phyloP scores from a whole-genome alignment of 148 eudicot species.

The Camellia sinensis region DNA sequence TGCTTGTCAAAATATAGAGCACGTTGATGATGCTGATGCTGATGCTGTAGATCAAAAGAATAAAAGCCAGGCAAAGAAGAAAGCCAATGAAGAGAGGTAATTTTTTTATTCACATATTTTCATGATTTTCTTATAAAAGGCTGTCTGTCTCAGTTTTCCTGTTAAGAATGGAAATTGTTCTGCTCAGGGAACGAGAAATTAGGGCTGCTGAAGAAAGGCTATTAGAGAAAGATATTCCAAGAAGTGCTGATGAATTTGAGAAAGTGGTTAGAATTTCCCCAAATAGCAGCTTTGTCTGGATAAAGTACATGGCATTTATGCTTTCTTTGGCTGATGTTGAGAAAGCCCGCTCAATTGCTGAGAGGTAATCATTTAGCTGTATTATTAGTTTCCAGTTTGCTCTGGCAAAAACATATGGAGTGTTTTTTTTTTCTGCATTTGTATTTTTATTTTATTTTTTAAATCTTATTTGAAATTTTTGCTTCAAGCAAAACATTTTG shows the following conservation, averaged over 20 bases:
- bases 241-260: conserved; percentile 81
- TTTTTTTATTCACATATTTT: neutral
- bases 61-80: conserved; percentile 57
- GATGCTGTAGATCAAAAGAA: conserved; percentile 48
- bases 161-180: neutral
- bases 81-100: conserved; percentile 70
- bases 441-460: neutral
- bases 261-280: conserved; percentile 70
- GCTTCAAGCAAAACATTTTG: neutral
- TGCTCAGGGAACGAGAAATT: conserved; percentile 69
- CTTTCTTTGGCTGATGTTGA: conserved; percentile 72
- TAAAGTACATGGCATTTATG: conserved; percentile 82
- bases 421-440: no score
- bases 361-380: conserved; percentile 47
- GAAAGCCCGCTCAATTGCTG: conserved; percentile 86
- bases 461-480: neutral
- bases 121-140: neutral
- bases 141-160: neutral
- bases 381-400: neutral
- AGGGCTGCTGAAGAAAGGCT: conserved; percentile 88
- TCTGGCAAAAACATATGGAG: neutral
- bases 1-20: conserved; percentile 24
- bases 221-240: conserved; percentile 60
- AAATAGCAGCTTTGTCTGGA: conserved; percentile 86
- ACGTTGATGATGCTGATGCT: conserved; percentile 21